Percentiles rank a stretch among this genome's conserved stretches.
phyloP scores from a whole-genome alignment of 345 rosid species.

The Brassica rapa region DNA sequence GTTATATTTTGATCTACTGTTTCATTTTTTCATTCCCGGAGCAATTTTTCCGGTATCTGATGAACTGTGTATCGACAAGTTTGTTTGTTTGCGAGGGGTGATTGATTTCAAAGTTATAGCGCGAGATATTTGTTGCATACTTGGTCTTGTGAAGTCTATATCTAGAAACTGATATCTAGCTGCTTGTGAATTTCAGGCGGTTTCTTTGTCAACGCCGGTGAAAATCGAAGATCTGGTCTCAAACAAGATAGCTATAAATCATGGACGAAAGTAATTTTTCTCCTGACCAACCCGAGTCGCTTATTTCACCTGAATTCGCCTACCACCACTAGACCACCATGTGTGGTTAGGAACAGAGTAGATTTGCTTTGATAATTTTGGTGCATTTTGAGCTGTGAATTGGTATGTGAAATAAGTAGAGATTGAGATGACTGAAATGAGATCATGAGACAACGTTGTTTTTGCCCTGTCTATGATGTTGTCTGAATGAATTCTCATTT shows the following conservation, averaged over 20 bases:
- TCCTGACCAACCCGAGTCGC: no score
- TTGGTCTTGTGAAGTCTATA: neutral
- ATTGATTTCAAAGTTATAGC: neutral
- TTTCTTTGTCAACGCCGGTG: constrained; percentile 19
- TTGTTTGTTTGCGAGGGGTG: neutral
- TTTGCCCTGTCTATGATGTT: neutral
- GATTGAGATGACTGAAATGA: neutral
- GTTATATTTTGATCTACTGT: neutral
- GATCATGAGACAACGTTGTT: neutral
- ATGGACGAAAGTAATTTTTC: constrained; percentile 33
- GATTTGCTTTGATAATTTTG: neutral
- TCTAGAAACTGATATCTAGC: neutral
- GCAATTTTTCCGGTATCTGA: neutral
- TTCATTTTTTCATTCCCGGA: neutral
- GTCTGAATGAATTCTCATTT: neutral
- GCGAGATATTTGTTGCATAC: neutral
- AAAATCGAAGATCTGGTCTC: constrained; percentile 24
- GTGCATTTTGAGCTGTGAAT: constrained; percentile 1
- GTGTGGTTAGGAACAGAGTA: neutral
- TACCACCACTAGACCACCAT: no score
- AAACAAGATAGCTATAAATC: neutral
- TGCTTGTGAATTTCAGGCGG: neutral
- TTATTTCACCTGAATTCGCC: no score
- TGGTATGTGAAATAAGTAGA: neutral
- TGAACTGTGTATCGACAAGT: constrained; percentile 1